phyloP scores from a whole-genome alignment of 805 yeast genomes.

The Torulaspora delbrueckii region DNA sequence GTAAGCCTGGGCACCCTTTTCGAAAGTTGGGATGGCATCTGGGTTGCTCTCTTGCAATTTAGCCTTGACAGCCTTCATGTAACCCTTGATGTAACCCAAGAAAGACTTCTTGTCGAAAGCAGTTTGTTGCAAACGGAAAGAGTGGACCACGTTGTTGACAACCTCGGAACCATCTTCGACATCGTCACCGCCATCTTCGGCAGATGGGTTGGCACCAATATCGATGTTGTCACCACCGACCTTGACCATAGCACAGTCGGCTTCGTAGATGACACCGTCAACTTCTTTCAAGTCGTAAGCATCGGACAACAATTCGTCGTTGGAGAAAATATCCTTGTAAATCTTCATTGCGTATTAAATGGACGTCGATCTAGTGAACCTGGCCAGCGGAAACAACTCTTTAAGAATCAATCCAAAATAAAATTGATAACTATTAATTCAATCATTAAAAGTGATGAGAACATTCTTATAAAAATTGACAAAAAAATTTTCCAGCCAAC shows the following conservation, averaged over 20 bases:
- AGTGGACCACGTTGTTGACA: constrained; percentile 97
- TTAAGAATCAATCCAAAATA: not conserved
- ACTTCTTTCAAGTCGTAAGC: constrained; percentile 89
- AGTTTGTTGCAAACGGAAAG: constrained; percentile 96
- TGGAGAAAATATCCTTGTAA: constrained; percentile 76
- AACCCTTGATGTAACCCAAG: constrained; percentile 94
- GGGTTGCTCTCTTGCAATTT: constrained; percentile 85
- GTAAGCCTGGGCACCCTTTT: constrained; percentile 95
- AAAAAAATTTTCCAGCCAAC: constrained; percentile 4
- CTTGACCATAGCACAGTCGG: constrained; percentile 88
- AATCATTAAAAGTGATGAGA: constrained; percentile 5
- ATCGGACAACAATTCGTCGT: constrained; percentile 94
- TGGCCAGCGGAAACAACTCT: constrained; percentile 1
- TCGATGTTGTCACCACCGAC: constrained; percentile 91
- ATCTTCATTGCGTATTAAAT: constrained; percentile 31
- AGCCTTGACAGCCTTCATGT: constrained; percentile 96
- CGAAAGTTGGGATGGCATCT: constrained; percentile 80
- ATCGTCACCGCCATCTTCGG: constrained; percentile 86
- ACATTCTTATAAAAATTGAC: not conserved
- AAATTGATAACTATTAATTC: not conserved
- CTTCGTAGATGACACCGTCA: constrained; percentile 91
- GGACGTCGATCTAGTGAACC: not conserved
- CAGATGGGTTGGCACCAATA: constrained; percentile 99
- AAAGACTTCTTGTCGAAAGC: constrained; percentile 96
- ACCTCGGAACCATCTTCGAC: constrained; percentile 80